Base-by-base conservation (phyloP, 257 asterid genomes). In the Cordia subcordata region DNA sequence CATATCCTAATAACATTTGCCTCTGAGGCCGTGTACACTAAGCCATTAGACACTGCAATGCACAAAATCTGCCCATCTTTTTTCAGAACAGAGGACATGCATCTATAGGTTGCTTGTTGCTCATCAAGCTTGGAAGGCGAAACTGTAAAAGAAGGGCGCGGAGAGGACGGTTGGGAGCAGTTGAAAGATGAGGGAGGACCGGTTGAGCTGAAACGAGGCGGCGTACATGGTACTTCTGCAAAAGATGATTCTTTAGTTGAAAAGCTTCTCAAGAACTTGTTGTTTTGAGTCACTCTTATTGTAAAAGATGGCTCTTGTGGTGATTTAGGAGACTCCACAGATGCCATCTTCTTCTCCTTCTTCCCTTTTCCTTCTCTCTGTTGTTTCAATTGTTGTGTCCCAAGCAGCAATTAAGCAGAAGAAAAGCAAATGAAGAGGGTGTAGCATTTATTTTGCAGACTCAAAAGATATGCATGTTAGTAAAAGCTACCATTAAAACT, bases 21-120 rank as follows among this genome's bases (percentile, higher is more conserved):
- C 72, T 88, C 90, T 1, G 94, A 74, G 0, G 96, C 98, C 15
- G 98, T 84, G 76, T 91, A 91, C 2, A 81, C 75, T 1, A 91
- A 59, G 1, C 87, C 94, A 65, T 79, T 81, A 15, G 90, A 79
- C 22, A 85, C 67, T 3, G 94, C 93, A 37, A 82, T 38, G 66
- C 84, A 82, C 58, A 91, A 72, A 52, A 91, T 76, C 76, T 88
- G 94, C 8, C 98, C 95, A 70, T 91, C 98, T 18, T 88, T 91
- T 72, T 91, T 91, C 0, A 88, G 87, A 40, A 91, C 95, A 40
- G 98, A 91, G 27, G 96, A 77, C 20, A 91, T 55, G 80, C 98
- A 91, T 49, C 90, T 73, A 77, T 82, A 82, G 23, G 80, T 69
- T 51, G 79, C 65, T 66, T 75, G 67, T 47, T 45, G 64, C 15